A percentile compares a stretch with the other conserved stretches of the same genome.
phyloP scores from a whole-genome alignment of 169 alveolate genomes.

The Besnoitia besnoiti region DNA sequence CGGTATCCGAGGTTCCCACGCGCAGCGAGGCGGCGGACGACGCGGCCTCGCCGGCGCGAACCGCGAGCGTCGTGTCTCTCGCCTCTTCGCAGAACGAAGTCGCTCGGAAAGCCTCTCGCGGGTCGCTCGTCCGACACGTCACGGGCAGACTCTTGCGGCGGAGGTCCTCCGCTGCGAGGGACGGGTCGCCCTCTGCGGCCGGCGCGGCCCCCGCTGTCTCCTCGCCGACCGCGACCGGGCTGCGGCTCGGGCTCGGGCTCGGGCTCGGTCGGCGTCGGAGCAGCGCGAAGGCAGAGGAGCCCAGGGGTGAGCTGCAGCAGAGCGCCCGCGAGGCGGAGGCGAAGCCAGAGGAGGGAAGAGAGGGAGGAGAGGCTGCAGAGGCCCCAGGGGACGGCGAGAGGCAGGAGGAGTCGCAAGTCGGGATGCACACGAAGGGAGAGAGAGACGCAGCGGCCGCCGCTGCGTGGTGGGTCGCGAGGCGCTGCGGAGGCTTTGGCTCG shows the following conservation, averaged over 20 bases:
- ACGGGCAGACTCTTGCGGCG: neutral
- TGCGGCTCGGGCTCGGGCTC: too few species aligned
- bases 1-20: neutral
- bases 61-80: neutral
- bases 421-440: neutral
- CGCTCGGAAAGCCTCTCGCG: neutral
- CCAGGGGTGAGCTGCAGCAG: too few species aligned
- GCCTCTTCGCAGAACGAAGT: neutral
- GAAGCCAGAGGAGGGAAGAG: neutral
- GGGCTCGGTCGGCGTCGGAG: too few species aligned
- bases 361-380: constrained; percentile 19
- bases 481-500: neutral
- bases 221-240: too few species aligned
- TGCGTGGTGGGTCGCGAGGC: neutral
- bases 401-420: neutral
- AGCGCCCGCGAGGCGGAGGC: neutral
- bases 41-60: neutral
- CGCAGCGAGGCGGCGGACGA: neutral
- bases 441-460: constrained; percentile 24
- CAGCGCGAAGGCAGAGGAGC: too few species aligned
- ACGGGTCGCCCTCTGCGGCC: neutral
- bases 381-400: neutral
- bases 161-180: neutral
- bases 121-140: neutral
- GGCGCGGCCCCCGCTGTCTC: neutral